Percentiles rank a stretch among this genome's conserved stretches.
These are phyloP conservation scores for Evansstolkia leycettana DNA, from an alignment of 495 filamentous ascomycete species.

Conservation along the genomic window DNA sequence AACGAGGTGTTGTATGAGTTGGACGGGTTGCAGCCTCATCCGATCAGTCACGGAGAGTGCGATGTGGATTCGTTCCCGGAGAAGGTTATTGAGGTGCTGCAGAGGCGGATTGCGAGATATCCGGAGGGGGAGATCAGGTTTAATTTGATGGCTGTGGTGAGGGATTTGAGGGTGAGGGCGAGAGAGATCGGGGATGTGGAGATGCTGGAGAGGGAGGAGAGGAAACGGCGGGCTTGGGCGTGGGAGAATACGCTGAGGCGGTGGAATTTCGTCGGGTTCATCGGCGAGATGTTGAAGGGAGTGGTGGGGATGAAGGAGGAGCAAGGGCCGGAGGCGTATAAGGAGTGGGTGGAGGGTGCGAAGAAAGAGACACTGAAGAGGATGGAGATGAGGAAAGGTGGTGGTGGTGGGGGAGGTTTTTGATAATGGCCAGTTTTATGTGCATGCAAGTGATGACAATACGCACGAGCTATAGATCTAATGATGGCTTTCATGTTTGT, in stretches of 20 bases:
- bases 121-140: constrained; percentile 82
- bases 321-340: constrained; percentile 47
- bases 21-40: constrained; percentile 85
- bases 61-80: constrained; percentile 57
- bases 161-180: constrained; percentile 65
- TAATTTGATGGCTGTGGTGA: constrained; percentile 86
- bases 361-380: constrained; percentile 59
- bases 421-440: no score
- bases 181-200: constrained; percentile 75
- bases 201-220: constrained; percentile 64
- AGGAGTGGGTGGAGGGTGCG: constrained; percentile 68
- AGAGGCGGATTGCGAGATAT: constrained; percentile 74
- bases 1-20: constrained; percentile 79
- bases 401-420: constrained; percentile 1
- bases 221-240: constrained; percentile 74
- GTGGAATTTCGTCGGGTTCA: constrained; percentile 95
- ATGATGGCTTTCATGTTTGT: no score
- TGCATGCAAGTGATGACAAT: no score
- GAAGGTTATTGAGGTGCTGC: constrained; percentile 77
- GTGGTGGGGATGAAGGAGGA: constrained; percentile 61
- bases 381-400: constrained; percentile 40
- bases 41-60: constrained; percentile 77
- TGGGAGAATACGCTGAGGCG: constrained; percentile 91
- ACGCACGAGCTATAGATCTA: no score
- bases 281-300: constrained; percentile 79